These are phyloP conservation scores for Oryza punctata DNA, from an alignment of 176 grass and related monocot species.

Conservation along the genomic window DNA sequence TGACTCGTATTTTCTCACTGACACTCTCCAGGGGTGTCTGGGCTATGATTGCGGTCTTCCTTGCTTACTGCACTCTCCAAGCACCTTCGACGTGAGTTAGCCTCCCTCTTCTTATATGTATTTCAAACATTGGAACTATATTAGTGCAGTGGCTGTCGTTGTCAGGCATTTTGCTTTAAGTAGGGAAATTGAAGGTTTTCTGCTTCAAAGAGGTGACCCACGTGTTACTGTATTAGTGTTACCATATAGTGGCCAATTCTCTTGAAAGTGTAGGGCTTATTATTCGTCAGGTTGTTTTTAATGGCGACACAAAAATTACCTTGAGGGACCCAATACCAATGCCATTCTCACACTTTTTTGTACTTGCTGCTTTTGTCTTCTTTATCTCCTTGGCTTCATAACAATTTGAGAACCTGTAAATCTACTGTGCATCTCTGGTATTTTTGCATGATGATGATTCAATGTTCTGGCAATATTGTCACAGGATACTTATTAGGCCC, in stretches of 20 bases:
- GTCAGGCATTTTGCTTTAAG: neutral
- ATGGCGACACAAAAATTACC: neutral
- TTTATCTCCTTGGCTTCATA: neutral
- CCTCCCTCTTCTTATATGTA: neutral
- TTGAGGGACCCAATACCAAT: neutral
- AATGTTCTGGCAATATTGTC: slow-evolving; percentile 33
- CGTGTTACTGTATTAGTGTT: neutral
- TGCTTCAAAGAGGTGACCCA: neutral
- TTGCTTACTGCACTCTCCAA: slow-evolving; percentile 94
- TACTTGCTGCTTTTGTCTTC: neutral
- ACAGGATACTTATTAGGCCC: slow-evolving; percentile 97
- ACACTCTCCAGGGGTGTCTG: slow-evolving; percentile 76
- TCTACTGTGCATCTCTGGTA: neutral
- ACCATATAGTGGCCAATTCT: neutral
- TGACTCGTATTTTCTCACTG: slow-evolving; percentile 40
- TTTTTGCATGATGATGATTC: slow-evolving; percentile 39
- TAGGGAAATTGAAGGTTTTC: neutral
- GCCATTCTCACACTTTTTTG: slow-evolving; percentile 17
- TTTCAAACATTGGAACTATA: slow-evolving; percentile 15
- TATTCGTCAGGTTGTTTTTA: slow-evolving; percentile 7
- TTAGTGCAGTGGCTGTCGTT: neutral
- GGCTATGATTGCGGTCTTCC: slow-evolving; percentile 96
- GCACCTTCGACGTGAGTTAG: slow-evolving; percentile 93
- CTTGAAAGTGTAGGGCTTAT: neutral
- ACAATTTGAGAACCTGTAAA: slow-evolving; percentile 9